These are phyloP conservation scores for Diutina pseudorugosa DNA, from an alignment of 1,139 yeast genomes.

Conservation along the genomic window DNA sequence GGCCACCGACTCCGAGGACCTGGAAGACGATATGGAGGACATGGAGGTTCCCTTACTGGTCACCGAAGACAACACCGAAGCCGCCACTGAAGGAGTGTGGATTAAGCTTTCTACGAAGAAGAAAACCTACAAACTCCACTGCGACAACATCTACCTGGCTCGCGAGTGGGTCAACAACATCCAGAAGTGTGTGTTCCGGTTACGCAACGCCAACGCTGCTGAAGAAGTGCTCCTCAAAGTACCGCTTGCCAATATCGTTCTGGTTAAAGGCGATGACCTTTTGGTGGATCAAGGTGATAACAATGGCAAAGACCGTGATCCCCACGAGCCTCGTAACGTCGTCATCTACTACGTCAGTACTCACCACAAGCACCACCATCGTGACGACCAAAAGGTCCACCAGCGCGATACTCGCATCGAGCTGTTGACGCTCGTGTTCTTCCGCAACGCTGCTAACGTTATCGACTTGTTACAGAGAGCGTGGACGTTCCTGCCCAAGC, in stretches of 20 bases:
- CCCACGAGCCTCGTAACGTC: neutral
- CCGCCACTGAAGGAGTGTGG: slow-evolving; percentile 25
- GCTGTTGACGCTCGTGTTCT: neutral
- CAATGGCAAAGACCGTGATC: neutral
- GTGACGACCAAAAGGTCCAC: neutral
- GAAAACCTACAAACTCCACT: slow-evolving; percentile 51
- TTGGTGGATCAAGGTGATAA: neutral
- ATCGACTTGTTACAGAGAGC: neutral
- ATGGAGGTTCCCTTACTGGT: neutral
- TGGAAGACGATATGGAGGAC: neutral
- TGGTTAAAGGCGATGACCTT: slow-evolving; percentile 32
- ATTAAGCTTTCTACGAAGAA: slow-evolving; percentile 45
- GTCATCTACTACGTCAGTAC: neutral
- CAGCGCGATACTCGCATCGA: neutral
- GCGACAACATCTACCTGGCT: slow-evolving; percentile 66
- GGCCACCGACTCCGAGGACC: neutral
- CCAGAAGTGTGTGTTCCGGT: slow-evolving; percentile 59
- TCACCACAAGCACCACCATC: neutral
- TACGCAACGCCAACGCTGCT: slow-evolving; percentile 51
- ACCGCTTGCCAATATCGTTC: slow-evolving; percentile 59
- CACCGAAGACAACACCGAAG: neutral
- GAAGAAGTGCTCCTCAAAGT: slow-evolving; percentile 68
- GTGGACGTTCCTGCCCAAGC: neutral
- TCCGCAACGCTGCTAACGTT: neutral
- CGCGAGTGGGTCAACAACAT: slow-evolving; percentile 68